These are phyloP conservation scores for Lumnitzera littorea DNA, from an alignment of 345 rosid genomes.

Conservation along the genomic window DNA sequence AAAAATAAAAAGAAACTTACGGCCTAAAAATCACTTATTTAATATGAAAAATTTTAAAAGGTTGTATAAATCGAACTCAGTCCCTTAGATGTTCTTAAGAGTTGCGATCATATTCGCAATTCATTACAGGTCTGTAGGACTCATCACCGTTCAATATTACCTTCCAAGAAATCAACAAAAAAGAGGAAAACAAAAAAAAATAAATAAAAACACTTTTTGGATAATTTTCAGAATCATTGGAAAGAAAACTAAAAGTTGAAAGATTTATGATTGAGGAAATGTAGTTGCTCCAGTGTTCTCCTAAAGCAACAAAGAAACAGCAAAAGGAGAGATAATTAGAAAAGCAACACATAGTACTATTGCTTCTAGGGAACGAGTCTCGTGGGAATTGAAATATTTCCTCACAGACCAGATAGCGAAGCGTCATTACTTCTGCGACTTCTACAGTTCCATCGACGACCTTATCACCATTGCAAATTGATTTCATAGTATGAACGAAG, in stretches of 20 bases:
- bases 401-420: slow-evolving; percentile 88
- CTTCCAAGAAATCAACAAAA: not conserved
- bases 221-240: too few species aligned
- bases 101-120: slow-evolving; percentile 78
- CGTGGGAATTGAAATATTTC: slow-evolving; percentile 49
- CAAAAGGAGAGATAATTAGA: not conserved
- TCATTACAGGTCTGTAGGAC: slow-evolving; percentile 94
- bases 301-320: slow-evolving; percentile 4
- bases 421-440: slow-evolving; percentile 11
- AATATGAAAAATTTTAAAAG: not conserved
- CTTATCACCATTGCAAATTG: too few species aligned
- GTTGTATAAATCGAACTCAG: slow-evolving; percentile 39
- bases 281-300: slow-evolving; percentile 38
- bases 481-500: too few species aligned
- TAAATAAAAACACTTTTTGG: not conserved
- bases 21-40: too few species aligned
- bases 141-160: slow-evolving; percentile 41
- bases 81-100: slow-evolving; percentile 87
- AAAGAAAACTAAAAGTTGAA: too few species aligned
- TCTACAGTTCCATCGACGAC: too few species aligned
- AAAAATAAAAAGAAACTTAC: too few species aligned
- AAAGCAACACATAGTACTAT: slow-evolving; percentile 46
- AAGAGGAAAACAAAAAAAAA: not conserved
- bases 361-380: slow-evolving; percentile 94
- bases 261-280: slow-evolving; percentile 10